Evolutionary conservation across 2,329 filamentous ascomycete genomes (phyloP).

Genomic region (Fusarium torulosum): DNA sequence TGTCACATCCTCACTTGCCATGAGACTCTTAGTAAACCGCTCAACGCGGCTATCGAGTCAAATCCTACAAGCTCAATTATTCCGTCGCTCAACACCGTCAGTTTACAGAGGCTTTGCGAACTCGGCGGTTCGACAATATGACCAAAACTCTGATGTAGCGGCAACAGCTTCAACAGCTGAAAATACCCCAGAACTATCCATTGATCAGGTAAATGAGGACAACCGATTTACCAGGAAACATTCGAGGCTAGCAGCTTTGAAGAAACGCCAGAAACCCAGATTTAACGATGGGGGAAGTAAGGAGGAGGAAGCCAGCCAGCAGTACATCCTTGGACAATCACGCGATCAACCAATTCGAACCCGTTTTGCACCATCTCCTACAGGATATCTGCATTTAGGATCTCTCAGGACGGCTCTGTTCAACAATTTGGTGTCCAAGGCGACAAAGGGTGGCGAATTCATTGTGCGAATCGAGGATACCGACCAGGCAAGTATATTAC

Average conservation of each 20-base stretch:
- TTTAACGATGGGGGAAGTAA: not conserved
- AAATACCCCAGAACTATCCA: not conserved
- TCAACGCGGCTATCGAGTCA: slow-evolving; percentile 26
- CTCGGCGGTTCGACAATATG: slow-evolving; percentile 23
- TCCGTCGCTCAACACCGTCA: slow-evolving; percentile 3
- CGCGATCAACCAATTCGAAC: slow-evolving; percentile 68
- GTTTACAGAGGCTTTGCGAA: slow-evolving; percentile 28
- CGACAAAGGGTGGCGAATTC: slow-evolving; percentile 86
- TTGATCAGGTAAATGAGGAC: not conserved
- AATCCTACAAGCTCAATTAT: slow-evolving; percentile 4
- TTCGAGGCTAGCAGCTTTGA: slow-evolving; percentile 44
- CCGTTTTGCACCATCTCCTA: slow-evolving; percentile 95
- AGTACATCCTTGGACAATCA: slow-evolving; percentile 56
- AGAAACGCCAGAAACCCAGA: slow-evolving; percentile 28
- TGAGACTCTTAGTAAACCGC: slow-evolving; percentile 38
- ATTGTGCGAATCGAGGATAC: slow-evolving; percentile 94
- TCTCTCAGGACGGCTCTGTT: slow-evolving; percentile 94
- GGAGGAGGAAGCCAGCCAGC: slow-evolving; percentile 25
- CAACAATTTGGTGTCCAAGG: slow-evolving; percentile 90
- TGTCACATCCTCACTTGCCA: slow-evolving; percentile 27
- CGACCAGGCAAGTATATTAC: slow-evolving; percentile 74
- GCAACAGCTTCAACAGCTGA: not conserved
- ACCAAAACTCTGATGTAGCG: slow-evolving; percentile 12
- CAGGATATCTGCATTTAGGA: slow-evolving; percentile 91
- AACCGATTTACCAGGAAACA: slow-evolving; percentile 6